Base-by-base conservation (phyloP, 495 filamentous ascomycete genomes). In the Aspergillus asperescens region DNA sequence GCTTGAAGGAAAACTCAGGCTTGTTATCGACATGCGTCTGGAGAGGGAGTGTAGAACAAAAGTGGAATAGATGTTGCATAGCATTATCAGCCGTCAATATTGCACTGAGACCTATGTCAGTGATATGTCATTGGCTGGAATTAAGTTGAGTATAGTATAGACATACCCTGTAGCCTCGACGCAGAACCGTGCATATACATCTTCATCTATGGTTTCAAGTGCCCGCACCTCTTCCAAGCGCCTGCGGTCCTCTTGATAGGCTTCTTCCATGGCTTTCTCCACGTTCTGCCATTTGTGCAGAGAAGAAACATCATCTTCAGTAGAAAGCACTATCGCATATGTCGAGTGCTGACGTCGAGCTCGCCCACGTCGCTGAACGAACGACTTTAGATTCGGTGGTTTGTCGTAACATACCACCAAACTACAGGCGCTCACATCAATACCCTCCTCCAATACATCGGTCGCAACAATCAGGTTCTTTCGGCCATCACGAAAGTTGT, bases 381-480 rank as follows among this genome's bases (percentile, higher is more conserved):
- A 96, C 0, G 88, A 87, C 59, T 91, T 92, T 24, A 95, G 68
- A 48, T 86, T 92, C 5, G 72, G 64, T 4, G 89, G 89, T 32
- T 76, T 69, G 53, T 95, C 81, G 60, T 88, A 95, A 61, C 89
- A 93, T n/a, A 96, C 75, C 10, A 96, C 89, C 27, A 89, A 61
- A 59, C 92, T 87, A 64, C 92, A 96, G 6, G 84, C 82, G 7
- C 85, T 84, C 2, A 96, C 78, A 64, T 96, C 92, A 32, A 98
- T 87, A 0, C 92, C 93, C 68, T 98, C 93, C 66, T 97, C 92
- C 0, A 95, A 71, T 0, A 91, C 91, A 59, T 81, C 87, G 0
- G 92, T 96, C 0, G 89, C 80, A 6, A 98, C 69, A 8, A 98
- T 74, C 1, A 98, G 72, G 58, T 96, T 93, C 25, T 81, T 81